These are phyloP conservation scores for Ustilago shanxiensis DNA, from an alignment of 1,284 basidiomycete genomes.

Conservation along the genomic window DNA sequence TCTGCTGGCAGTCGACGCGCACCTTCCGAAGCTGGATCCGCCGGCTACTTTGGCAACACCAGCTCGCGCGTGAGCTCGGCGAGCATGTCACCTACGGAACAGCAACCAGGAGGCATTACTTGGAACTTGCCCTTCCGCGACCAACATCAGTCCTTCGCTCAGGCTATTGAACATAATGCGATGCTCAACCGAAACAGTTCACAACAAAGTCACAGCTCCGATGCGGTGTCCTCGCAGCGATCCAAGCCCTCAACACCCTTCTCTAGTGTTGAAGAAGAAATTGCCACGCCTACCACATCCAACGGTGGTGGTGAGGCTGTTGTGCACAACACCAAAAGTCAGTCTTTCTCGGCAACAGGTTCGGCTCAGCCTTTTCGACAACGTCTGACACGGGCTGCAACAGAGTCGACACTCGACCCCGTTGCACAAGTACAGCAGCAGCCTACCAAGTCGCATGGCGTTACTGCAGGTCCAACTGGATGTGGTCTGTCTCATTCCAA, in stretches of 20 bases:
- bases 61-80: constrained; percentile 29
- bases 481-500: constrained; percentile 14
- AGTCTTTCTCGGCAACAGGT: constrained; percentile 26
- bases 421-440: constrained; percentile 13
- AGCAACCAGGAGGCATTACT: constrained; percentile 8
- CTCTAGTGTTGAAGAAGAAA: not conserved
- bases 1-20: constrained; percentile 29
- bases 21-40: constrained; percentile 22
- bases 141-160: constrained; percentile 31
- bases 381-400: constrained; percentile 30
- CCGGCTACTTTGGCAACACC: constrained; percentile 26
- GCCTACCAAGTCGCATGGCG: not conserved
- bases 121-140: constrained; percentile 40
- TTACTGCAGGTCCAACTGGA: not conserved
- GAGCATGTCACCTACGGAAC: constrained; percentile 40
- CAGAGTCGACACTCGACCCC: constrained; percentile 26
- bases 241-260: constrained; percentile 5
- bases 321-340: constrained; percentile 16
- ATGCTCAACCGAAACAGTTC: constrained; percentile 15
- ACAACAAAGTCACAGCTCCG: constrained; percentile 23
- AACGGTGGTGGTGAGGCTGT: not conserved
- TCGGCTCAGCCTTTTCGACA: constrained; percentile 22
- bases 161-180: constrained; percentile 24
- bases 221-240: constrained; percentile 12
- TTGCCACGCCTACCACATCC: constrained; percentile 6